Percentiles rank a stretch among this genome's conserved stretches.
phyloP scores from a whole-genome alignment of 106 monocot species.

The Acorus gramineus region DNA sequence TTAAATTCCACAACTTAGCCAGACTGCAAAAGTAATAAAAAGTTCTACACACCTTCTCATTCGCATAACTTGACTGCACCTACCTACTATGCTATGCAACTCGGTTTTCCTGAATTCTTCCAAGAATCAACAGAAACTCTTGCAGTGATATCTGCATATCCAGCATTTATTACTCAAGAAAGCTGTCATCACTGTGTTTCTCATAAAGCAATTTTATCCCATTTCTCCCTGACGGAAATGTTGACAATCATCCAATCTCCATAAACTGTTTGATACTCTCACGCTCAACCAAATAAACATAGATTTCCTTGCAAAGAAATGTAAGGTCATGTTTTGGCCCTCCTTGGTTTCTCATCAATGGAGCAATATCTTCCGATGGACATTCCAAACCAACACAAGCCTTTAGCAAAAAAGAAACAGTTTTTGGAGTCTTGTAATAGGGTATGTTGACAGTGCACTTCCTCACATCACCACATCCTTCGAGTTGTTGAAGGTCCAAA shows the following conservation, averaged over 20 bases:
- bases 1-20: too few relatives aligned
- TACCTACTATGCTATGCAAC: too few relatives aligned
- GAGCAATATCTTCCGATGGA: conserved; percentile 5
- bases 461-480: conserved; percentile 29
- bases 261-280: not conserved
- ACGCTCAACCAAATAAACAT: conserved; percentile 36
- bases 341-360: conserved; percentile 10
- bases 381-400: conserved; percentile 51
- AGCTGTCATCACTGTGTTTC: too few relatives aligned
- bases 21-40: too few relatives aligned
- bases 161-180: too few relatives aligned
- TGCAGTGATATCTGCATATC: too few relatives aligned
- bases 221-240: not conserved
- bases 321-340: conserved; percentile 38
- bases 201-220: too few relatives aligned
- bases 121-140: too few relatives aligned
- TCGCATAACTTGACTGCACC: too few relatives aligned
- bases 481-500: conserved; percentile 39
- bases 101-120: too few relatives aligned
- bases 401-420: conserved; percentile 44
- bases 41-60: too few relatives aligned
- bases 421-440: conserved; percentile 51
- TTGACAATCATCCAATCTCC: conserved; percentile 6
- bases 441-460: conserved; percentile 25
- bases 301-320: conserved; percentile 25